Evolutionary conservation across 805 yeast species (phyloP), one percentile per base, ranked within the genome.

Genomic region (Myxozyma melibiosi): DNA sequence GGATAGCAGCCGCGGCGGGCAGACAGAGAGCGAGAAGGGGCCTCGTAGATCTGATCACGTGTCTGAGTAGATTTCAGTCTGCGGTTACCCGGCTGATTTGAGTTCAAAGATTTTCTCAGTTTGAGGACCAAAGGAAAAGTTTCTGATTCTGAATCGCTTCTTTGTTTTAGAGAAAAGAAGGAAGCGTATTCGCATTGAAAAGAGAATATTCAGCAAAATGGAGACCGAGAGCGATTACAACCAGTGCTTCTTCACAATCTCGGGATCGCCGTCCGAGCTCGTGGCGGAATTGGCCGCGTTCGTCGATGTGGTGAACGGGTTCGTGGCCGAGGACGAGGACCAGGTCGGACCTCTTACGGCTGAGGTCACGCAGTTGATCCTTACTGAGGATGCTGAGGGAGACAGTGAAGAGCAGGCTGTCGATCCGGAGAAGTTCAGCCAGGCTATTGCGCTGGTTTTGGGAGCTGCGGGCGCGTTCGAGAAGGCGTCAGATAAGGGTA

Each of bases 251-350:
- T 40, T 58, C 16, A 38, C 61, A 14, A 40, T 58, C 13, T 18
- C 35, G 16, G 63, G 57, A 24, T 24, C 53, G 34, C 53, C 52
- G 44, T 40, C 63, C 14, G 57, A 51, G 52, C 56, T 45, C 27
- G 47, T 58, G 27, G 42, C 46, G 25, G 77, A 73, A 57, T 66
- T 73, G 44, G 65, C 74, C 14, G 66, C 66, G 20, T 73, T 67
- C 61, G 70, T 74, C 53, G 76, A 73, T 58, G 62, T 61, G 47
- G 65, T 72, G 43, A 68, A 65, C 56, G 67, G 68, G 24, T 61
- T 63, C 22, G 65, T 61, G 25, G 66, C 59, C 24, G 61, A 61
- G 25, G 58, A 51, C 13, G 61, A 46, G 28, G 62, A 51, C 16
- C 53, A 50, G 48, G 41, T 55, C 5, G 63, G 63, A 2, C 63